Conservation (phyloP, 306 rosid species). For the Astragalus glycyphyllos region DNA sequence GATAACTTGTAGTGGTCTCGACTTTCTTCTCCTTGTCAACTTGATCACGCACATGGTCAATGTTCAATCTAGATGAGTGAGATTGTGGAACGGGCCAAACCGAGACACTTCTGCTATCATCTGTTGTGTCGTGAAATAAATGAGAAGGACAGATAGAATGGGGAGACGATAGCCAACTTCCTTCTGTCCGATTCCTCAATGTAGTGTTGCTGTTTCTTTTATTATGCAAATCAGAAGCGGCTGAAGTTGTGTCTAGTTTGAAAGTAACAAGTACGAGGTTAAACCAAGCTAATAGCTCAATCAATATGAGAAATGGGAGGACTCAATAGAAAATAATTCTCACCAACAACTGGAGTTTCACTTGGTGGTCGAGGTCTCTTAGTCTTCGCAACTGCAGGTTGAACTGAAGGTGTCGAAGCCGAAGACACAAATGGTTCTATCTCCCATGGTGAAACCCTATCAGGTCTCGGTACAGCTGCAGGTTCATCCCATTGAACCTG, state of each 20-base stretch:
- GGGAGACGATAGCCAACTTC: constrained; percentile 68
- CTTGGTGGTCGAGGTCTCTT: constrained; percentile 81
- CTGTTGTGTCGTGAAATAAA: constrained; percentile 59
- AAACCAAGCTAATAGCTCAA: constrained; percentile 21
- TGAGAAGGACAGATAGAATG: constrained; percentile 56
- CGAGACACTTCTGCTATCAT: constrained; percentile 64
- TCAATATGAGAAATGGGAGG: background rate
- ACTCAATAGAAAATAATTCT: constrained; percentile 33
- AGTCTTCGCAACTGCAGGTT: constrained; percentile 57
- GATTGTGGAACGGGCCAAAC: constrained; percentile 59
- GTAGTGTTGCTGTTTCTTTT: constrained; percentile 53
- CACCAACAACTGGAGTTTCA: constrained; percentile 66
- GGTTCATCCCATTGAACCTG: constrained; percentile 99
- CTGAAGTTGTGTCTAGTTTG: constrained; percentile 52
- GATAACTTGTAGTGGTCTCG: constrained; percentile 63
- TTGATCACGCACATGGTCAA: constrained; percentile 52
- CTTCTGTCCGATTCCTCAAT: constrained; percentile 62
- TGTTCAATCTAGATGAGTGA: constrained; percentile 49
- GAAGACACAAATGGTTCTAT: constrained; percentile 79
- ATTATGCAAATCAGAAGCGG: constrained; percentile 57
- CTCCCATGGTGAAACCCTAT: constrained; percentile 95
- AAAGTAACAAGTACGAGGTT: constrained; percentile 24
- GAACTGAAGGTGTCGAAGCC: constrained; percentile 52
- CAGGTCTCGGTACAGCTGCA: constrained; percentile 79
- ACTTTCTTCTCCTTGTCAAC: constrained; percentile 67